Percentiles rank a stretch among this genome's conserved stretches.
These are phyloP conservation scores for Ambrosia trifida DNA, from an alignment of 129 eudicot species.

Conservation along the genomic window DNA sequence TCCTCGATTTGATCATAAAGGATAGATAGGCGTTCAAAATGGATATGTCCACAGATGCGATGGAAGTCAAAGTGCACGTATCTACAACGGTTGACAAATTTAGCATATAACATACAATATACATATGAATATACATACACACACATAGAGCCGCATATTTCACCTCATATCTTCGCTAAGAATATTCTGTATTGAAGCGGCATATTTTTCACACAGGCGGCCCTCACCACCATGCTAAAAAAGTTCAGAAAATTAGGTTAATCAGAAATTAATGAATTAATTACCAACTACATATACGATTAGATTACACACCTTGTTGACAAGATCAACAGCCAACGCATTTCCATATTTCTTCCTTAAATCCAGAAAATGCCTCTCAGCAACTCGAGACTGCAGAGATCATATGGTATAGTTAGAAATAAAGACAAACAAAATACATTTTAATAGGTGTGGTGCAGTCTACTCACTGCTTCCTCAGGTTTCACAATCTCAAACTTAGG, in stretches of 20 bases:
- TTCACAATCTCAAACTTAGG: conserved; percentile 83
- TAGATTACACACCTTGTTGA: conserved; percentile 60
- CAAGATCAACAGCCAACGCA: conserved; percentile 88
- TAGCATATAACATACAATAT: conserved; percentile 11
- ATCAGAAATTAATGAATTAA: conserved; percentile 16
- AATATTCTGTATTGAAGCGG: conserved; percentile 64
- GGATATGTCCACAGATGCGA: conserved; percentile 79
- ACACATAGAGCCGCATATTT: conserved; percentile 1
- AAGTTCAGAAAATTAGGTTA: conserved; percentile 18
- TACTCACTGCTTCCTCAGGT: conserved; percentile 80
- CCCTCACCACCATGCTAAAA: conserved; percentile 91
- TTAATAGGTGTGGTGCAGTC: neutral
- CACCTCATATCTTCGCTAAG: conserved; percentile 83
- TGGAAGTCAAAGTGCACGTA: conserved; percentile 97
- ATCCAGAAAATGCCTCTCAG: conserved; percentile 87
- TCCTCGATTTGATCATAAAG: conserved; percentile 83
- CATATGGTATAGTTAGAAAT: conserved; percentile 11
- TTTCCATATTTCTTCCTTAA: conserved; percentile 90
- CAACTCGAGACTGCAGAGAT: conserved; percentile 71
- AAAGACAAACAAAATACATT: neutral
- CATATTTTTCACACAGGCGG: conserved; percentile 62
- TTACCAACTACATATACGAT: neutral
- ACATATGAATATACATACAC: conserved; percentile 6
- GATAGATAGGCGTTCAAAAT: conserved; percentile 85
- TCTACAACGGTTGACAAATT: conserved; percentile 42